Conservation (phyloP, 768 basidiomycete genomes). For the Leccinum sublutescens region DNA sequence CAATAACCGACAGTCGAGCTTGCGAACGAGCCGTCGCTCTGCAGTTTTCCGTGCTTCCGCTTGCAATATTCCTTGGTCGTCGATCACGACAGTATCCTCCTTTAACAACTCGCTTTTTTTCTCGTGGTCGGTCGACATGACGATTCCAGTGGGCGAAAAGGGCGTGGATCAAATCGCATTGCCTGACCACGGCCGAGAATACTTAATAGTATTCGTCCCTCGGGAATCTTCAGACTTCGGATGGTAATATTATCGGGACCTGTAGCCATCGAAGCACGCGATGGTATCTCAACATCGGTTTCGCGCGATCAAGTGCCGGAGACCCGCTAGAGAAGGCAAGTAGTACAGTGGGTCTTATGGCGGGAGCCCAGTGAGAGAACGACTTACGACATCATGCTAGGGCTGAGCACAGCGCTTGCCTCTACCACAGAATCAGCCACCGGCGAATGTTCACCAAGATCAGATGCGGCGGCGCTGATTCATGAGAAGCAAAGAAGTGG, state of each 20-base stretch:
- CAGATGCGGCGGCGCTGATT: neutral
- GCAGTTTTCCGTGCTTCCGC: conserved; percentile 9
- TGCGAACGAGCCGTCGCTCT: conserved; percentile 43
- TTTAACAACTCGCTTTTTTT: no score
- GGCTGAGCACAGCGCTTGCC: neutral
- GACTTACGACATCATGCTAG: neutral
- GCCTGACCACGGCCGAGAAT: neutral
- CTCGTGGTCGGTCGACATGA: conserved; percentile 12
- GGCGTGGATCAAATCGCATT: neutral
- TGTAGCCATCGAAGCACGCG: neutral
- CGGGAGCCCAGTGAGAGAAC: neutral
- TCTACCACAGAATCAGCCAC: no score
- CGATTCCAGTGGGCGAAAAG: neutral
- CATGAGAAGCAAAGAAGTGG: neutral
- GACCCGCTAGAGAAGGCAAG: neutral
- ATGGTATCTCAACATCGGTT: neutral
- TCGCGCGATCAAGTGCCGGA: neutral
- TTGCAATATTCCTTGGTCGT: neutral
- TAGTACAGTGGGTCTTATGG: neutral
- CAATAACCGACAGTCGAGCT: conserved; percentile 54
- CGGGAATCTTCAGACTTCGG: neutral
- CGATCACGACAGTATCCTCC: neutral
- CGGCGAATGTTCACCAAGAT: neutral
- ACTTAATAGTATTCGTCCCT: neutral
- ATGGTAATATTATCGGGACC: neutral